These are phyloP conservation scores for Aspergillus biplanus DNA, from an alignment of 495 filamentous ascomycete species.

Conservation along the genomic window DNA sequence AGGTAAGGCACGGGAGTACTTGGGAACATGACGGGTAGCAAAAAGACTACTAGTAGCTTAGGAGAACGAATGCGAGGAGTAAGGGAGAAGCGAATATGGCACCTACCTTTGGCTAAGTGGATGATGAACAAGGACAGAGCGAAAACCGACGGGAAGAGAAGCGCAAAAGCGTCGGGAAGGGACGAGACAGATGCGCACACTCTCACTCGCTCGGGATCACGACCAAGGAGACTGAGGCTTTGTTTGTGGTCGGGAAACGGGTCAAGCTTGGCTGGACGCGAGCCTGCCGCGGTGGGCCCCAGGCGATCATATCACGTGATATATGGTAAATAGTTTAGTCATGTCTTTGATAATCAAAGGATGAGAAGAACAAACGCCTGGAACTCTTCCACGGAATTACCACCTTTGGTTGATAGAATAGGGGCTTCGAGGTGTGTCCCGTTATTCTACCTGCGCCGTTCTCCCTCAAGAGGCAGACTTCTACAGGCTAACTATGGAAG, in stretches of 20 bases:
- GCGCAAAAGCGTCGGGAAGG: background rate
- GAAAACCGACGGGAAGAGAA: background rate
- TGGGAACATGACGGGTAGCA: background rate
- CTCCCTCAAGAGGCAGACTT: too few species aligned
- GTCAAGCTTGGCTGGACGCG: slow-evolving; percentile 14
- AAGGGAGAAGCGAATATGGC: background rate
- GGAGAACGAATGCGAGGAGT: slow-evolving; percentile 5
- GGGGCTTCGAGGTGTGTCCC: too few species aligned
- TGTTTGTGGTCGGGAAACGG: slow-evolving; percentile 17
- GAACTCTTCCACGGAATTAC: too few species aligned
- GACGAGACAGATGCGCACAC: background rate
- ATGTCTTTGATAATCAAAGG: background rate
- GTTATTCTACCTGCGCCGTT: too few species aligned
- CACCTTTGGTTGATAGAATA: too few species aligned
- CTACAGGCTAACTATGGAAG: too few species aligned
- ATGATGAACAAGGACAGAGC: background rate
- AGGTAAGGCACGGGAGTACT: background rate
- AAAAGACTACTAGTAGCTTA: background rate
- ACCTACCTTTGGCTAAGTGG: background rate
- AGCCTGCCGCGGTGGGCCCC: slow-evolving; percentile 14
- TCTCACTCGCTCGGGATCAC: background rate
- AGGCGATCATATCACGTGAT: slow-evolving; percentile 17
- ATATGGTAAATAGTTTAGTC: background rate
- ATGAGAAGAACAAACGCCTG: too few species aligned
- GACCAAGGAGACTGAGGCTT: slow-evolving; percentile 12